Evolutionary conservation across 1,284 basidiomycete genomes (phyloP).

Genomic region (Ceratobasidium sp.): DNA sequence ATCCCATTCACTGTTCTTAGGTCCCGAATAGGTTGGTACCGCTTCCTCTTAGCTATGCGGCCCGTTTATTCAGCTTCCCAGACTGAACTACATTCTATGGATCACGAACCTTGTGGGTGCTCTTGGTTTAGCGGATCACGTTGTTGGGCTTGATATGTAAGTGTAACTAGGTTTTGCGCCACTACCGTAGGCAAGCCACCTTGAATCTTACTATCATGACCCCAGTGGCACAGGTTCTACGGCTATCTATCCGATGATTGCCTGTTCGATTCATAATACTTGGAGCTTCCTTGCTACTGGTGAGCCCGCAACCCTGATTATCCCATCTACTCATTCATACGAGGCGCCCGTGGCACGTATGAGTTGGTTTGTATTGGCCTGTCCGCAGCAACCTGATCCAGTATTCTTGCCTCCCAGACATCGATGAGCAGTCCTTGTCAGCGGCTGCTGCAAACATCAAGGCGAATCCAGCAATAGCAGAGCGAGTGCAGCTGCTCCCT

Average conservation of each 20-base stretch:
- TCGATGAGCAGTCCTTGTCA: constrained; percentile 69
- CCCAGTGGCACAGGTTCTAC: constrained; percentile 89
- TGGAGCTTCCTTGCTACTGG: constrained; percentile 80
- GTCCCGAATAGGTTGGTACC: constrained; percentile 70
- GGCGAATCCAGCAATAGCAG: constrained; percentile 61
- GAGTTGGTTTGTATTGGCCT: not conserved
- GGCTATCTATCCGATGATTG: constrained; percentile 87
- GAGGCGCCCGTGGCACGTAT: not conserved
- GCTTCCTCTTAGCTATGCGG: not conserved
- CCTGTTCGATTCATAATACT: constrained; percentile 63
- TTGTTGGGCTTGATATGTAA: constrained; percentile 61
- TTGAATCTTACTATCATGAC: not conserved
- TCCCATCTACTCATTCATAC: not conserved
- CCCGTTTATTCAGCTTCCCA: constrained; percentile 50
- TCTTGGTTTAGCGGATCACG: constrained; percentile 34
- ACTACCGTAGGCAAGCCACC: too few relatives aligned
- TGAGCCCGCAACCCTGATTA: constrained; percentile 51
- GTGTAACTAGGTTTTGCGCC: constrained; percentile 41
- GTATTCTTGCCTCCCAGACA: constrained; percentile 62
- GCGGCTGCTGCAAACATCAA: constrained; percentile 67
- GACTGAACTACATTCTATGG: constrained; percentile 81
- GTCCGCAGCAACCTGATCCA: not conserved
- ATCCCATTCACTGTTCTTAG: constrained; percentile 52
- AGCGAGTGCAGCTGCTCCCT: constrained; percentile 63
- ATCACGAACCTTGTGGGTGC: constrained; percentile 68